Evolutionary conservation across 768 basidiomycete genomes (phyloP), one percentile per base, ranked within the genome.

Genomic region (Termitomyces sp.): DNA sequence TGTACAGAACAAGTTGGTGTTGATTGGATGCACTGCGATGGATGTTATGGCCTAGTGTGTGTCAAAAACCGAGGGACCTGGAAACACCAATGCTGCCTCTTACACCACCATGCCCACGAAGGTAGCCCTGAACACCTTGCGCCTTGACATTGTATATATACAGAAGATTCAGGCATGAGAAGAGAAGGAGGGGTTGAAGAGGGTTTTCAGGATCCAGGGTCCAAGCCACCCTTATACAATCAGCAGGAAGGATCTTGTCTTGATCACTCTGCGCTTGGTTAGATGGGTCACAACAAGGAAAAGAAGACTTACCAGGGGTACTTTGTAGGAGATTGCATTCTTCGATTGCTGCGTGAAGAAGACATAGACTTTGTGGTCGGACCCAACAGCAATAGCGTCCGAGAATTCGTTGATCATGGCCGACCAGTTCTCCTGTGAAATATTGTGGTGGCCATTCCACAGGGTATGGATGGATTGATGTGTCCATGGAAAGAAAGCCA

Each of bases 101-200:
- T 71, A 88, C 89, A 38, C 85, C 86, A 22, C 89, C 89, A 66
- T 91, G 89, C 2, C 87, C 88, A 40, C 85, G 80, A 41, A 88
- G 71, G 59, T 71, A 74, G 7, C 84, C 78, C 3, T 78, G 56
- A 5, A 84, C 59, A 3, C 66, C 65, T 41, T 72, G 71, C 20
- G 66, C 69, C 52, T 69, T 70, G 10, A 79, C 70, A 61, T 85
- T 76, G 65, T 82, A 77, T 16, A 88, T 72, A 64, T 84, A 84
- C 22, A 90, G 60, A 22, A 86, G 62, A 55, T 80, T 81, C 40
- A 76, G 74, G 32, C 75, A 70, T 9, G 85, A 76, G 59, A 86
- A 79, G 28, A 90, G 66, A 26, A 88, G 66, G 18, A 90, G 69
- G 9, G 88, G 88, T n/a, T 84, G 76, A 14, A 77, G 71, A 1